phyloP scores from a whole-genome alignment of 441 rosid genomes.

The Adansonia rubrostipa region DNA sequence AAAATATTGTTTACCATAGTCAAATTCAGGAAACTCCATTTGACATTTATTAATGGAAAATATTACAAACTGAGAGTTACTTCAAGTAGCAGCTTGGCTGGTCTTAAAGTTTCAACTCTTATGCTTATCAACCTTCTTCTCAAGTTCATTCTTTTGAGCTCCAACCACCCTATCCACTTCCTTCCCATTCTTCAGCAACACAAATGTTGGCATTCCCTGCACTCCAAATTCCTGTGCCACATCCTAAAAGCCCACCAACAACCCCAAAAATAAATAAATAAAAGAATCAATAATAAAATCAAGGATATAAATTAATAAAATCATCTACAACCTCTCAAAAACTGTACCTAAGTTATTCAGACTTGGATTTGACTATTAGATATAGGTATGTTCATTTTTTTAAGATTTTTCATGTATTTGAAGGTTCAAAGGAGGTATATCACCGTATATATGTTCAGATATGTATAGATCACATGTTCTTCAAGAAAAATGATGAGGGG shows the following conservation, averaged over 20 bases:
- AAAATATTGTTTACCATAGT: not conserved
- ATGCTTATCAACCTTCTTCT: constrained; percentile 55
- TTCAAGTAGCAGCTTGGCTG: constrained; percentile 15
- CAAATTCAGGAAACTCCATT: constrained; percentile 11
- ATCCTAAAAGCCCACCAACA: constrained; percentile 43
- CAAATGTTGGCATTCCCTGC: constrained; percentile 90
- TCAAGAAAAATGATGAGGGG: no score
- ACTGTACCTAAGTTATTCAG: no score
- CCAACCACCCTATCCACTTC: constrained; percentile 77
- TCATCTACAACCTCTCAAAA: not conserved
- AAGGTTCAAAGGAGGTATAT: no score
- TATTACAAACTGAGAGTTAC: not conserved
- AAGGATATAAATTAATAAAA: not conserved
- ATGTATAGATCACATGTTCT: no score
- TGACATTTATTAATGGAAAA: constrained; percentile 4
- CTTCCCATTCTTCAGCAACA: constrained; percentile 76
- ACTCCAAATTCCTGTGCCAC: constrained; percentile 73
- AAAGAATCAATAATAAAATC: not conserved
- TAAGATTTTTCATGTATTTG: not conserved
- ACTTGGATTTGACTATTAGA: no score
- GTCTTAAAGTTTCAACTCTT: constrained; percentile 18
- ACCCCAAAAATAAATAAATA: not conserved
- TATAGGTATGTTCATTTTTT: no score
- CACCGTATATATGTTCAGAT: no score
- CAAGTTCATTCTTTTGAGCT: constrained; percentile 65